Evolutionary conservation across 805 yeast species (phyloP).

Genomic region (Metschnikowia henanensis): DNA sequence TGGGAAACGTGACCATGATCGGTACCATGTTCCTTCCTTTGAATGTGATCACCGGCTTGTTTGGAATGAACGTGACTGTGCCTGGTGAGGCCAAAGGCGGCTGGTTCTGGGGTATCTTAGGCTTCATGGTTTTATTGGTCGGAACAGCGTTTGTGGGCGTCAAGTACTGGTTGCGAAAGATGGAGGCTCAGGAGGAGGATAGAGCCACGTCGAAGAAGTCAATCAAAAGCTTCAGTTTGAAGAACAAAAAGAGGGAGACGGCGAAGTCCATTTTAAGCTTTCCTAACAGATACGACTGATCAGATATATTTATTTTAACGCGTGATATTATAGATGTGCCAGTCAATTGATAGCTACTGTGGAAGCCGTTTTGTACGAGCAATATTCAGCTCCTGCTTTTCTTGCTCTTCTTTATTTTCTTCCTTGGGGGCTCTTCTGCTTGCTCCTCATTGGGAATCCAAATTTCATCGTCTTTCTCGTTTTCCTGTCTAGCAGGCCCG

Average conservation of each 20-base stretch:
- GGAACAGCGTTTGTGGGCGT: constrained; percentile 26
- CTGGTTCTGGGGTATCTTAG: constrained; percentile 63
- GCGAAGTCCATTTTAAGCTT: constrained; percentile 42
- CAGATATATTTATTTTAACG: not conserved
- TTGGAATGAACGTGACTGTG: constrained; percentile 92
- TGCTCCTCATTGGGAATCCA: constrained; percentile 35
- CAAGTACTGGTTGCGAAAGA: constrained; percentile 22
- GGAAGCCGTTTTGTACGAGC: too few relatives aligned
- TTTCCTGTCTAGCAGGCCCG: constrained; percentile 40
- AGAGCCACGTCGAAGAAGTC: constrained; percentile 19
- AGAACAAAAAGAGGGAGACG: constrained; percentile 26
- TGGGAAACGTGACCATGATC: constrained; percentile 83
- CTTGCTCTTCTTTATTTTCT: constrained; percentile 7
- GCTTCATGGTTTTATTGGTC: constrained; percentile 25
- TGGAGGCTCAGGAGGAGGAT: constrained; percentile 11
- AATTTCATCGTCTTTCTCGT: constrained; percentile 35
- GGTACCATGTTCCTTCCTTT: constrained; percentile 92
- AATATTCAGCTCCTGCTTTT: not conserved
- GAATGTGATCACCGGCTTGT: constrained; percentile 86
- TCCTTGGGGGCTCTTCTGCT: constrained; percentile 11
- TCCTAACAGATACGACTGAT: constrained; percentile 23
- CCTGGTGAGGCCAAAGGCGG: constrained; percentile 54
- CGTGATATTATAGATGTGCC: too few relatives aligned
- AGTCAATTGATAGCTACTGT: too few relatives aligned
- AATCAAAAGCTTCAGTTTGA: constrained; percentile 25